phyloP scores from a whole-genome alignment of 495 filamentous ascomycete genomes.

The Penicillium dipodomyicola region DNA sequence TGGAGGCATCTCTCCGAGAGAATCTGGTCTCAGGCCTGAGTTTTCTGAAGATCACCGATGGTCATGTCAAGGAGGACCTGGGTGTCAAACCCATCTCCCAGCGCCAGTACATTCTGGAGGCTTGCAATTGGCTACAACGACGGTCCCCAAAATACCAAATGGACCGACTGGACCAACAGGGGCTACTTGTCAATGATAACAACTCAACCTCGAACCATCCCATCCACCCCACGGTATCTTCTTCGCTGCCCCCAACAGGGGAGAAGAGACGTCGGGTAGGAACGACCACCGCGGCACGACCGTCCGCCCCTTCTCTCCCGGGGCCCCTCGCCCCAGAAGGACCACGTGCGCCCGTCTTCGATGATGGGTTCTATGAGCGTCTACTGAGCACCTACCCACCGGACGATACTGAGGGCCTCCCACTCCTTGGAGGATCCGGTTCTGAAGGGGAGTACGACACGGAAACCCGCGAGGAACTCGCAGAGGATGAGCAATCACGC shows the following conservation, averaged over 20 bases:
- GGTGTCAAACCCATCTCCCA: constrained; percentile 48
- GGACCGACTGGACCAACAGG: constrained; percentile 1
- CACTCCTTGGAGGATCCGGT: too few species aligned
- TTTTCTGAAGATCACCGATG: constrained; percentile 53
- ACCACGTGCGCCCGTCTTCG: too few species aligned
- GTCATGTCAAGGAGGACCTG: constrained; percentile 45
- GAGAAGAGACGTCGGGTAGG: too few species aligned
- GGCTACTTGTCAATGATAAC: background rate
- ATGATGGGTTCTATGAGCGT: too few species aligned
- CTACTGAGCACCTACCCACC: background rate
- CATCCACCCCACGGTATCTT: background rate
- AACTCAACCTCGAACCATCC: background rate
- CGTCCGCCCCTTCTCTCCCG: too few species aligned
- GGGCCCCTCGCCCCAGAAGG: background rate
- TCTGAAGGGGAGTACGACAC: too few species aligned
- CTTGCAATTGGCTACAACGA: constrained; percentile 45
- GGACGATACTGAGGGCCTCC: too few species aligned
- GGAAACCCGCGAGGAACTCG: too few species aligned
- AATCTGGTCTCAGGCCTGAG: constrained; percentile 60
- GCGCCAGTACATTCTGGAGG: constrained; percentile 42
- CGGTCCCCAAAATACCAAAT: constrained; percentile 41
- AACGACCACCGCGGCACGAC: too few species aligned
- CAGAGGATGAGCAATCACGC: too few species aligned
- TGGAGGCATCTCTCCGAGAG: constrained; percentile 56
- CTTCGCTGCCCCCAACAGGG: too few species aligned